phyloP scores from a whole-genome alignment of 352 stramenopile genomes.

The Peronospora belbahrii region DNA sequence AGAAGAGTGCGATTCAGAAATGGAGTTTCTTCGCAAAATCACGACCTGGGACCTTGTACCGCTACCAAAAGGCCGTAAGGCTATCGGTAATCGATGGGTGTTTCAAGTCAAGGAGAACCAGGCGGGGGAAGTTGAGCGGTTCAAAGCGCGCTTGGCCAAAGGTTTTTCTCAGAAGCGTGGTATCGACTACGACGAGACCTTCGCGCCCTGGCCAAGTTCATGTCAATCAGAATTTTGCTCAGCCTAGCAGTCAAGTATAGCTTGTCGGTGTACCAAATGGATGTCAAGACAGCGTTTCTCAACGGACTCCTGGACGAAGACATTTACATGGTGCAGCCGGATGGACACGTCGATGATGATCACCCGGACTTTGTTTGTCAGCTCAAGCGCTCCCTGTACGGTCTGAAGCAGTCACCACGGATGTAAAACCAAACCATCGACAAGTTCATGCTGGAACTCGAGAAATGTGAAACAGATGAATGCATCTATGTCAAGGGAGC shows the following conservation, averaged over 20 bases:
- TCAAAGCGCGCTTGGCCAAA: constrained; percentile 10
- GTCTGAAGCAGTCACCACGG: constrained; percentile 1
- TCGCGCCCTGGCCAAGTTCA: no score
- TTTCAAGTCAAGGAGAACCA: constrained; percentile 11
- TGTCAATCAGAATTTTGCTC: background rate
- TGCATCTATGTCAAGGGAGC: constrained; percentile 1
- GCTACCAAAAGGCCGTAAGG: background rate
- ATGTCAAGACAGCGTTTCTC: constrained; percentile 21
- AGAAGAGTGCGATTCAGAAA: background rate
- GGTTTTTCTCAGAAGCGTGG: constrained; percentile 4
- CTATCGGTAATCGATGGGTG: constrained; percentile 1
- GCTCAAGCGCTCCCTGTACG: background rate
- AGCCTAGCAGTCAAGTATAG: background rate
- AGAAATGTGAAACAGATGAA: constrained; percentile 2
- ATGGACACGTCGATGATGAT: background rate
- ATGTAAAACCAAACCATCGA: background rate
- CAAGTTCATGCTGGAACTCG: background rate
- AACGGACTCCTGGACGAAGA: constrained; percentile 14
- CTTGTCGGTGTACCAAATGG: constrained; percentile 12
- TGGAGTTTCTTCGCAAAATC: constrained; percentile 1
- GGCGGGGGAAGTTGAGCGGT: constrained; percentile 6
- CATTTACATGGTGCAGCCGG: constrained; percentile 1
- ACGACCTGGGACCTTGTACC: constrained; percentile 1
- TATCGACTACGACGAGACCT: constrained; percentile 9
- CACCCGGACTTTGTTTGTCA: background rate